phyloP scores from a whole-genome alignment of 1,284 basidiomycete species.

The Trametes hirsuta region DNA sequence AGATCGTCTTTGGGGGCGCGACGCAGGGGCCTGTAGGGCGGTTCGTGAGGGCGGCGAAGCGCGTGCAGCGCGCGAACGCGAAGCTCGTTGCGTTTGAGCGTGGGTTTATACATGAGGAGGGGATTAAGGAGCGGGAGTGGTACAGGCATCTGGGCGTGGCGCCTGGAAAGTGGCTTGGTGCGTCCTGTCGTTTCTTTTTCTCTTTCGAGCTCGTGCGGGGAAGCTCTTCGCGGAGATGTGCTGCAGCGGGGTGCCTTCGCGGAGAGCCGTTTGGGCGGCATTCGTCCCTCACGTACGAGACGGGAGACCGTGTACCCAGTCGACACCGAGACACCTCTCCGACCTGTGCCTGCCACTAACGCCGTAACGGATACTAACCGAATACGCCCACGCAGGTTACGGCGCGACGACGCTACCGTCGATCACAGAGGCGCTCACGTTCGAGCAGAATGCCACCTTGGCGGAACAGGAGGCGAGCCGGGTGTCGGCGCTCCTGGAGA shows the following conservation, averaged over 20 bases:
- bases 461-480: constrained; percentile 70
- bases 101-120: constrained; percentile 82
- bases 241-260: not conserved
- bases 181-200: constrained; percentile 26
- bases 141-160: constrained; percentile 86
- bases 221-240: not conserved
- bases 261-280: not conserved
- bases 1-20: constrained; percentile 19
- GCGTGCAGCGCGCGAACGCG: constrained; percentile 70
- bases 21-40: constrained; percentile 18
- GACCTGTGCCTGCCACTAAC: too few relatives aligned
- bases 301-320: too few relatives aligned
- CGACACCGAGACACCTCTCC: too few relatives aligned
- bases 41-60: constrained; percentile 62
- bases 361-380: too few relatives aligned
- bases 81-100: constrained; percentile 79
- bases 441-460: constrained; percentile 65
- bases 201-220: not conserved
- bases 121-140: constrained; percentile 84
- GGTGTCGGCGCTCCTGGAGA: constrained; percentile 57
- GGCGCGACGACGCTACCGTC: constrained; percentile 87
- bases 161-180: constrained; percentile 88
- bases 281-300: too few relatives aligned
- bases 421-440: constrained; percentile 78
- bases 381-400: constrained; percentile 56